Evolutionary conservation across 345 rosid genomes (phyloP), one percentile per base, ranked within the genome.

Genomic region (Streptanthus diversifolius): DNA sequence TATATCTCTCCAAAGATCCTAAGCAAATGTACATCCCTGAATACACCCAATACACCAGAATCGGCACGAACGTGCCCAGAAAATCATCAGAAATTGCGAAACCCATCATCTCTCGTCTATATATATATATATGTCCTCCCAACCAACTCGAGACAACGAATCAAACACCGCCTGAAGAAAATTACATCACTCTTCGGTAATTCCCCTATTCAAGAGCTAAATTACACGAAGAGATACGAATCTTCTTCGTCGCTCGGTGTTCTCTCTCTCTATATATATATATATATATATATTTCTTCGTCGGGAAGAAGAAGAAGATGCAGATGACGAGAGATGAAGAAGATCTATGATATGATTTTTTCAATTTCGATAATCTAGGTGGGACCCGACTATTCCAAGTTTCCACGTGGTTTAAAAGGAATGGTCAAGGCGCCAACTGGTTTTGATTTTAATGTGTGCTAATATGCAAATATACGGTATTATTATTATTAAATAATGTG

Each of bases 11-110:
- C 59, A 86, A 71, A 29, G 67, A 76, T 12, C 91, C 97, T 57
- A 91, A 64, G 27, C 69, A 24, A 27, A 85, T 62, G 59, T 91
- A 91, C 6, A 89, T 21, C 39, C 98, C 97, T 3, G 96, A 90
- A 78, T 93, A 93, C 12, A 81, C 66, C 97, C 98, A 93, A 65
- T 93, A 91, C 24, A 91, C 85, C 58, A 83, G 4, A 24, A 93
- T 86, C 47, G 98, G 98, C 14, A 70, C 85, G 70, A 93, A 82
- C 51, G 91, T 91, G 0, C 96, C 90, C 77, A 93, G 68, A 79
- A 88, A 41, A 18, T 93, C 97, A 80, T 93, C 93, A 1, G 98
- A 85, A 25, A 85, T 70, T 74, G 41, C 70, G 61, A 84, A 80
- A 63, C 75, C 85, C 91, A 85, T 82, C 49, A 67, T 56, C 17